Conservation (phyloP, 164 flowering plant species). For the Taxillus chinensis region DNA sequence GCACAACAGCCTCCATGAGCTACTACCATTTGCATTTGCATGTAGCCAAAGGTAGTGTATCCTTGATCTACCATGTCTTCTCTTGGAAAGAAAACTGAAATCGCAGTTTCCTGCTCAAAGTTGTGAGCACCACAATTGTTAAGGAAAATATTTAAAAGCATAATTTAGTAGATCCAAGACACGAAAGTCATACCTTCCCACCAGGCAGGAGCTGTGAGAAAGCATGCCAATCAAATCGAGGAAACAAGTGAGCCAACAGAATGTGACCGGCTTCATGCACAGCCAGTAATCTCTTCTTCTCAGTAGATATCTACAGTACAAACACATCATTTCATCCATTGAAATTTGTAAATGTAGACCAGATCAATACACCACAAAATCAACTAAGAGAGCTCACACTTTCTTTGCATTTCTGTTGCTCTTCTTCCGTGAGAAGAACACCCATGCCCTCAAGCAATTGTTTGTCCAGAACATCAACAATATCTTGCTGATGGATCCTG, state of each 20-base stretch:
- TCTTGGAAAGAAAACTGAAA: slow-evolving; percentile 88
- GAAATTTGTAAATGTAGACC: not conserved
- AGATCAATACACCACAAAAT: not conserved
- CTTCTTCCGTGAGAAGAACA: slow-evolving; percentile 95
- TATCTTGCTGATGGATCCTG: slow-evolving; percentile 70
- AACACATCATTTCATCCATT: slow-evolving; percentile 4
- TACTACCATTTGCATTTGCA: slow-evolving; percentile 99
- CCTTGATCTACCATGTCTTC: slow-evolving; percentile 88
- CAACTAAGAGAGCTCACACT: slow-evolving; percentile 39
- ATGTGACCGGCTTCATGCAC: slow-evolving; percentile 99
- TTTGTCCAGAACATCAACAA: slow-evolving; percentile 88
- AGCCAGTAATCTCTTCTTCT: slow-evolving; percentile 79
- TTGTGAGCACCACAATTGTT: slow-evolving; percentile 7
- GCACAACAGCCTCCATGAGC: slow-evolving; percentile 99
- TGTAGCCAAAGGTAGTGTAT: slow-evolving; percentile 91
- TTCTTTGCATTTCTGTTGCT: slow-evolving; percentile 80
- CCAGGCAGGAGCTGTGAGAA: slow-evolving; percentile 97
- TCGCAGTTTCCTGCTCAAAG: slow-evolving; percentile 74
- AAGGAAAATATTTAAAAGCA: not conserved
- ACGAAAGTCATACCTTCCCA: slow-evolving; percentile 54
- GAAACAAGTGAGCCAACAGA: slow-evolving; percentile 89
- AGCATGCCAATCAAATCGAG: slow-evolving; percentile 96
- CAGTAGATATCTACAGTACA: slow-evolving; percentile 56
- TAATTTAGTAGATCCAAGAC: not conserved
- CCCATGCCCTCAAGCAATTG: slow-evolving; percentile 99